Base-by-base conservation (phyloP, 768 basidiomycete species). In the Xerocomus potaroensis region DNA sequence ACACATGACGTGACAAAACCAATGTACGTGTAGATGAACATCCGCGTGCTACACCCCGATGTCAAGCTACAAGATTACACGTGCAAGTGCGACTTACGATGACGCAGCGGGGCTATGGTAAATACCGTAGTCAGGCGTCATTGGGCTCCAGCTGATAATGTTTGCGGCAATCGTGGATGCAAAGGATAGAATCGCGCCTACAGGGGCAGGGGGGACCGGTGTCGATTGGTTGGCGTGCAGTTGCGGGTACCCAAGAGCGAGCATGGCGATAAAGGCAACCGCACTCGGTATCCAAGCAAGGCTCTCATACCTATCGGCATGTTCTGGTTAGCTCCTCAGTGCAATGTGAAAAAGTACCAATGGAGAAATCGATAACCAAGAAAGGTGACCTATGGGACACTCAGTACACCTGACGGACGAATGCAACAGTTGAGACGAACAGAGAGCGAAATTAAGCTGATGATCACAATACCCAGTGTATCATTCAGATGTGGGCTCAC, bases 211-310 rank as follows among this genome's bases (percentile, higher is more conserved):
- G 0, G 55, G 54, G 8, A 55, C 72, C 10, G 72, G 71, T 4
- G 73, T n/a, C n/a, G n/a, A 46, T 35, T 61, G 74, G 39, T 70
- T 78, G 19, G 52, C 55, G 11, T 64, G 67, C 18, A 92, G 65
- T 49, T 88, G 75, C 41, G 85, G 82, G 1, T 82, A 88, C 0
- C 86, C 80, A 18, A 87, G 66, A 1, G 81, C 86, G 1, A 86
- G 61, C 27, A 79, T 80, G 37, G 86, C 72, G 23, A 89, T 61
- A 61, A 83, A 90, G 8, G 80, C 75, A 38, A 91, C 62, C 14
- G 85, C 59, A 19, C 84, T 76, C 0, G 90, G 90, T 16, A 91
- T 67, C 88, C 89, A 91, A 0, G 81, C 77, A 5, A 85, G 43
- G 10, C 78, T 74, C 60, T 89, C 89, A 54, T 86, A 91, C 83